Evolutionary conservation across 2,329 filamentous ascomycete genomes (phyloP).

Genomic region (Pezicula radicicola): DNA sequence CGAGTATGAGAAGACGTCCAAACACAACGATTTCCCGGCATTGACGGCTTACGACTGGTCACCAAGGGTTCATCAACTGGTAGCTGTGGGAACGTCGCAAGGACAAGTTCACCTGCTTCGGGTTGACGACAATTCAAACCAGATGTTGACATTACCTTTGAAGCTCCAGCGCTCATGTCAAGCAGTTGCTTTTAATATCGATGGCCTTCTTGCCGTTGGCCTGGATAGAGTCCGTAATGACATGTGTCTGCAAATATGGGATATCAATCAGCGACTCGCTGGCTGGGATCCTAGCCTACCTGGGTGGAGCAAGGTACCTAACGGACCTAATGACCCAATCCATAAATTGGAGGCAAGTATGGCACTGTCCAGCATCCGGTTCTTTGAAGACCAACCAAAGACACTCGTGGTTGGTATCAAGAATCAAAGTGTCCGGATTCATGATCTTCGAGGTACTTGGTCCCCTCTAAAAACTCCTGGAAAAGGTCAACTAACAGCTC

Average conservation of each 20-base stretch:
- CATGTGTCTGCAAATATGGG: conserved; percentile 79
- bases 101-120: conserved; percentile 74
- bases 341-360: conserved; percentile 62
- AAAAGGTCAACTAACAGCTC: conserved; percentile 17
- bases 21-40: conserved; percentile 55
- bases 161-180: conserved; percentile 78
- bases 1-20: conserved; percentile 53
- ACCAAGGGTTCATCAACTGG: conserved; percentile 57
- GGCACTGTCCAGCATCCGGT: conserved; percentile 78
- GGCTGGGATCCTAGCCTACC: conserved; percentile 42
- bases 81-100: conserved; percentile 72
- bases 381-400: conserved; percentile 74
- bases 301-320: conserved; percentile 36
- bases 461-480: not conserved
- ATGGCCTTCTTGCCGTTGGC: conserved; percentile 71
- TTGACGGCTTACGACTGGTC: conserved; percentile 66
- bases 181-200: conserved; percentile 74
- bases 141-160: conserved; percentile 62
- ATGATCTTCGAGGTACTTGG: conserved; percentile 69
- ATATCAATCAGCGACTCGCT: conserved; percentile 60
- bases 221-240: conserved; percentile 80
- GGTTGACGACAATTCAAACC: conserved; percentile 67
- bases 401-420: conserved; percentile 75
- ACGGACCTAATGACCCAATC: conserved; percentile 42
- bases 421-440: conserved; percentile 70